Percentiles rank a stretch among this genome's conserved stretches.
Conservation (phyloP, 2,329 filamentous ascomycete genomes). For the Diaporthe nobilis region DNA sequence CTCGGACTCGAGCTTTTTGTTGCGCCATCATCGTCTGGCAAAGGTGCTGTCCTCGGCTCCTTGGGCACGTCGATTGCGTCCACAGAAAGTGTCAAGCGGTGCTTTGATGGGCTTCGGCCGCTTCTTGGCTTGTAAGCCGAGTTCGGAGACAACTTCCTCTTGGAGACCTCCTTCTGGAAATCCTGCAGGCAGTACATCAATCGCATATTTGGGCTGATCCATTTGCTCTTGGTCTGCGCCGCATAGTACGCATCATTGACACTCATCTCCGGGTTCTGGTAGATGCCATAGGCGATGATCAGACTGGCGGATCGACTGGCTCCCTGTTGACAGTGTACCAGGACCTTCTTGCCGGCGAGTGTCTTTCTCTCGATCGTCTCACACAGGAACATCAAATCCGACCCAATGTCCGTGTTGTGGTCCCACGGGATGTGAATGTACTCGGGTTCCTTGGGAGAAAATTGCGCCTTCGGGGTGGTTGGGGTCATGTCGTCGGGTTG, state of each 20-base stretch:
- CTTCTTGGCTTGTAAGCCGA: conserved; percentile 64
- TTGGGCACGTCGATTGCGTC: conserved; percentile 69
- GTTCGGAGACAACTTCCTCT: conserved; percentile 60
- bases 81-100: conserved; percentile 72
- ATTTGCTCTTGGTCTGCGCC: conserved; percentile 84
- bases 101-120: conserved; percentile 71
- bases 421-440: conserved; percentile 93
- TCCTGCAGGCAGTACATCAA: conserved; percentile 91
- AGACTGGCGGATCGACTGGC: conserved; percentile 88
- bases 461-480: conserved; percentile 69
- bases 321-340: conserved; percentile 89
- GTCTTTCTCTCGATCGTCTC: conserved; percentile 82
- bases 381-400: conserved; percentile 81
- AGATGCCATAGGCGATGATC: conserved; percentile 88
- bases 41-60: conserved; percentile 72
- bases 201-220: conserved; percentile 94
- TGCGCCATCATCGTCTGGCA: conserved; percentile 67
- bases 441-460: conserved; percentile 72
- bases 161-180: conserved; percentile 76
- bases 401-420: conserved; percentile 88
- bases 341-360: conserved; percentile 80
- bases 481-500: conserved; percentile 63
- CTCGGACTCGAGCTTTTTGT: conserved; percentile 58
- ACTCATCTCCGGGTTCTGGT: conserved; percentile 80
- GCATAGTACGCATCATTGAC: conserved; percentile 88